Conservation (phyloP, 345 rosid genomes). For the Geranium brycei region DNA sequence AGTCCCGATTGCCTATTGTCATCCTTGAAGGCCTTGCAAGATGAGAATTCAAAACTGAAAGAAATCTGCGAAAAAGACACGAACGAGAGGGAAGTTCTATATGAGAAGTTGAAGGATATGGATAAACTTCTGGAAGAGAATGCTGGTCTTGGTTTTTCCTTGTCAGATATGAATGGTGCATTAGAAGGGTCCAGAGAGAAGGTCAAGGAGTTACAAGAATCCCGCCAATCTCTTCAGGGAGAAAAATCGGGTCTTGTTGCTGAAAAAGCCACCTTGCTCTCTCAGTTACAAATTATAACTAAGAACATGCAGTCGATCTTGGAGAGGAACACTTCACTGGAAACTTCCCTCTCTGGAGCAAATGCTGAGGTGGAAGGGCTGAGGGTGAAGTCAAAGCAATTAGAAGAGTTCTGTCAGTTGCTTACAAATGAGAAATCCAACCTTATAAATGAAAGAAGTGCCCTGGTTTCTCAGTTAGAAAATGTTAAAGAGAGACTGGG, state of each 20-base stretch:
- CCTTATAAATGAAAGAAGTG: constrained; percentile 34
- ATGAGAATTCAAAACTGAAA: constrained; percentile 42
- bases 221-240: constrained; percentile 33
- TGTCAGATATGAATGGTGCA: constrained; percentile 66
- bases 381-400: constrained; percentile 32
- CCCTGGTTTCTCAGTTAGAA: constrained; percentile 43
- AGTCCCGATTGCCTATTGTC: constrained; percentile 45
- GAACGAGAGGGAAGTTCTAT: constrained; percentile 31
- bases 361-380: constrained; percentile 53
- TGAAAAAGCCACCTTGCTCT: constrained; percentile 39
- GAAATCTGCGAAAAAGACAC: constrained; percentile 37
- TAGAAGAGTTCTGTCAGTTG: constrained; percentile 41
- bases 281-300: constrained; percentile 40
- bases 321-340: constrained; percentile 43
- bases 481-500: constrained; percentile 34
- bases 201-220: constrained; percentile 49
- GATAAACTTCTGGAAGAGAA: constrained; percentile 59
- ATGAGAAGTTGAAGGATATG: constrained; percentile 50
- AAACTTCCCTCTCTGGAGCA: constrained; percentile 51
- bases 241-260: constrained; percentile 50
- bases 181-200: constrained; percentile 49
- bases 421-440: constrained; percentile 50
- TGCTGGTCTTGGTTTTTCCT: constrained; percentile 55
- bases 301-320: constrained; percentile 40
- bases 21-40: constrained; percentile 51